Evolutionary conservation across 1,284 basidiomycete genomes (phyloP).

Genomic region (Microbotryomycetes sp.): DNA sequence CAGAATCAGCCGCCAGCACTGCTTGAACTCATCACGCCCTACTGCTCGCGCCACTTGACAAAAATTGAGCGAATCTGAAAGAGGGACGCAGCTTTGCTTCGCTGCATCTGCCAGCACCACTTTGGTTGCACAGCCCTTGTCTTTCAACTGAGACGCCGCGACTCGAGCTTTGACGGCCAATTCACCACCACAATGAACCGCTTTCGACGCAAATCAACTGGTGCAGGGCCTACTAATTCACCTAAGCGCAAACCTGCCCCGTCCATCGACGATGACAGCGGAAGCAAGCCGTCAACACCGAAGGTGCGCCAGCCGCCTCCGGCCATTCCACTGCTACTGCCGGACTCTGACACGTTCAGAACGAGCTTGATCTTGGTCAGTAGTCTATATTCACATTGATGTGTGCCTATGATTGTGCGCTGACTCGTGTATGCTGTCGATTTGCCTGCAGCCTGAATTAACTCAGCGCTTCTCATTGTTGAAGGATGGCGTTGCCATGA

Average conservation of each 20-base stretch:
- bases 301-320: too few relatives aligned
- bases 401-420: too few relatives aligned
- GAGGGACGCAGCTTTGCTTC: too few relatives aligned
- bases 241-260: neutral
- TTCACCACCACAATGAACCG: conserved; percentile 13
- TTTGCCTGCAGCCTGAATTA: conserved; percentile 13
- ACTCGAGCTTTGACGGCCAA: neutral
- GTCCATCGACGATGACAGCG: neutral
- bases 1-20: too few relatives aligned
- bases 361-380: conserved; percentile 21
- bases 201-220: conserved; percentile 17
- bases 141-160: neutral
- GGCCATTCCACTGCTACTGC: conserved; percentile 4
- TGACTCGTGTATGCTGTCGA: neutral
- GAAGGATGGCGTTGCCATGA: conserved; percentile 20
- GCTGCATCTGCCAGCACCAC: too few relatives aligned
- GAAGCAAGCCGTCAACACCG: neutral
- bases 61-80: too few relatives aligned
- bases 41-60: too few relatives aligned
- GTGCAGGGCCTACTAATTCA: neutral
- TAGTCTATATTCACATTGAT: too few relatives aligned
- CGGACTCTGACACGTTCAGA: conserved; percentile 13
- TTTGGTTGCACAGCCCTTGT: neutral
- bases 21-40: too few relatives aligned
- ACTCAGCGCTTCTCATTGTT: conserved; percentile 26